Percentiles rank a stretch among this genome's conserved stretches.
Evolutionary conservation across 768 basidiomycete species (phyloP).

Genomic region (Mycena vitilis): DNA sequence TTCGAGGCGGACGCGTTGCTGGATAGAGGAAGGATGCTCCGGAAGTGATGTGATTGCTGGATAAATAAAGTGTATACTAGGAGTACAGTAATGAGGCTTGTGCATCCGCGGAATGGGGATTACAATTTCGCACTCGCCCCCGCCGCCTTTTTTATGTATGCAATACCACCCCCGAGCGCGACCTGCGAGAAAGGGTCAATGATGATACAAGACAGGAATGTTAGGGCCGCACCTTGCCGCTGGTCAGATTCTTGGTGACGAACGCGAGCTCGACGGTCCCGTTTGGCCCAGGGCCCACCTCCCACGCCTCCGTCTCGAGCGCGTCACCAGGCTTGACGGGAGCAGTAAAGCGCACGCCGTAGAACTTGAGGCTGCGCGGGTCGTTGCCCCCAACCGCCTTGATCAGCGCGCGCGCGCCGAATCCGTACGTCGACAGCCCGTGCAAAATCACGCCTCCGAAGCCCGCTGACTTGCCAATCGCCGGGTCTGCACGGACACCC

Average conservation of each 20-base stretch:
- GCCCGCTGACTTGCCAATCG: conserved; percentile 61
- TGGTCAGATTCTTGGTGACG: conserved; percentile 67
- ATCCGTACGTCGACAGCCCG: conserved; percentile 85
- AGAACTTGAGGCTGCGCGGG: conserved; percentile 70
- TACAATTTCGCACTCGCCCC: conserved; percentile 42
- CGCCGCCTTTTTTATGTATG: conserved; percentile 65
- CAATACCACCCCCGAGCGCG: conserved; percentile 71
- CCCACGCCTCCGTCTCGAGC: conserved; percentile 84
- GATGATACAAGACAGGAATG: too few species aligned
- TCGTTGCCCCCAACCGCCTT: conserved; percentile 70
- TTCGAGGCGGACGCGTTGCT: conserved; percentile 74
- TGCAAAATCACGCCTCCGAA: conserved; percentile 91
- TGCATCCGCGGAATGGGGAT: neutral
- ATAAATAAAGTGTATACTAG: neutral
- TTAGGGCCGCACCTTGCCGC: conserved; percentile 60
- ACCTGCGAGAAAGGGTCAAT: conserved; percentile 44
- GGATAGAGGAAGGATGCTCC: conserved; percentile 69
- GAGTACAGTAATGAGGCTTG: neutral
- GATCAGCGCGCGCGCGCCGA: conserved; percentile 82
- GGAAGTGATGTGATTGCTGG: conserved; percentile 36
- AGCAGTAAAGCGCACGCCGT: conserved; percentile 82
- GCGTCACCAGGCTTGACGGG: conserved; percentile 88
- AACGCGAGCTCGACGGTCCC: conserved; percentile 69
- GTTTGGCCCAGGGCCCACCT: conserved; percentile 69
- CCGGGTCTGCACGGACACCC: neutral